phyloP scores from a whole-genome alignment of 2,329 filamentous ascomycete genomes.

The Arthrobotrys megalospora region DNA sequence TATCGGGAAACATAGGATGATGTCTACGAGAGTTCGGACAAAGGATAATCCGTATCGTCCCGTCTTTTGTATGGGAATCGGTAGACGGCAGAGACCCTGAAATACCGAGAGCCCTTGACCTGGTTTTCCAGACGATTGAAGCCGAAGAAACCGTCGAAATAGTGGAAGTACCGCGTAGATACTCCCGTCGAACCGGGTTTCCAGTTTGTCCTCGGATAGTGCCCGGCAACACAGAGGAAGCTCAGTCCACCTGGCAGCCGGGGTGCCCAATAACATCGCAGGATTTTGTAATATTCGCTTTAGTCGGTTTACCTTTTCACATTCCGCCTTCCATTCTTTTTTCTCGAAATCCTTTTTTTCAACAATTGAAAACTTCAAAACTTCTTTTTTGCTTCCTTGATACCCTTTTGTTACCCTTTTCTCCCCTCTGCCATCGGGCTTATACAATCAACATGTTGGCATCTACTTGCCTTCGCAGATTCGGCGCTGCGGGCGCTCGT shows the following conservation, averaged over 20 bases:
- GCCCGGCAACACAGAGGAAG: slow-evolving; percentile 58
- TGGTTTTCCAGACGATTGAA: slow-evolving; percentile 10
- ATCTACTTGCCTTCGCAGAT: slow-evolving; percentile 59
- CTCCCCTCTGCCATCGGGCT: slow-evolving; percentile 28
- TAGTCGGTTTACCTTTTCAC: slow-evolving; percentile 41
- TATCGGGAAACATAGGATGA: slow-evolving; percentile 33
- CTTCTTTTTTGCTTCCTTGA: slow-evolving; percentile 33
- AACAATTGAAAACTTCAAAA: slow-evolving; percentile 23
- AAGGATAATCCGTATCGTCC: slow-evolving; percentile 48
- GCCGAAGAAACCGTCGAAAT: slow-evolving; percentile 18
- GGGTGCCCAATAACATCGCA: slow-evolving; percentile 60
- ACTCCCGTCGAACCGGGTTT: slow-evolving; percentile 54
- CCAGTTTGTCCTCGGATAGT: slow-evolving; percentile 55
- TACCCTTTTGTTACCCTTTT: slow-evolving; percentile 62
- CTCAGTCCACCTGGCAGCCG: slow-evolving; percentile 47
- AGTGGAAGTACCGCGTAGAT: slow-evolving; percentile 11
- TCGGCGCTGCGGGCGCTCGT: slow-evolving; percentile 57
- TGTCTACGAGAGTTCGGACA: slow-evolving; percentile 19
- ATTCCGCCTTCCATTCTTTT: slow-evolving; percentile 26
- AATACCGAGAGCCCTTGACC: slow-evolving; percentile 30
- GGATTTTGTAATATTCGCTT: slow-evolving; percentile 60
- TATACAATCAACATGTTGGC: slow-evolving; percentile 45
- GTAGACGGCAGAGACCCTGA: slow-evolving; percentile 23
- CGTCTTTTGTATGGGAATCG: slow-evolving; percentile 13
- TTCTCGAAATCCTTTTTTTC: neutral